phyloP scores from a whole-genome alignment of 208 protist genomes.

The Naegleria lovaniensis region DNA sequence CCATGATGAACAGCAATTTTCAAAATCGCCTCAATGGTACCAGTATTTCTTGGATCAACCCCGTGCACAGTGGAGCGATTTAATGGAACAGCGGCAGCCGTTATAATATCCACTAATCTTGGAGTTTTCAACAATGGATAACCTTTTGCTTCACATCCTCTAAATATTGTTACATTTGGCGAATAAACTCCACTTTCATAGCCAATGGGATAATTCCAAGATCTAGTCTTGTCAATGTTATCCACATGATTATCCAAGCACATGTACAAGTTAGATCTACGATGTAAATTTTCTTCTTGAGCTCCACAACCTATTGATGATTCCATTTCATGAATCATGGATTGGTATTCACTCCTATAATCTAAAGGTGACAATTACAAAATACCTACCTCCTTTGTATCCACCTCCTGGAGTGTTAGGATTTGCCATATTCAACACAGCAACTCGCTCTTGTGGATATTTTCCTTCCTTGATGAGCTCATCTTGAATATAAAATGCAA shows the following conservation, averaged over 20 bases:
- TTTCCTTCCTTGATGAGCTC: neutral
- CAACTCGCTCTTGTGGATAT: neutral
- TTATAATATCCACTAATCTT: neutral
- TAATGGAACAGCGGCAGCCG: conserved; percentile 20
- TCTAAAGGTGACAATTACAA: neutral
- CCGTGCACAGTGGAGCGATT: neutral
- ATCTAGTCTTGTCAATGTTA: neutral
- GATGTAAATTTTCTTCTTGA: conserved; percentile 37
- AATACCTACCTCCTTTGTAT: neutral
- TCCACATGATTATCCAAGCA: neutral
- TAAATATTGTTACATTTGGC: conserved; percentile 31
- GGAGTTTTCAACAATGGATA: conserved; percentile 29
- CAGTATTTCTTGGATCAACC: neutral
- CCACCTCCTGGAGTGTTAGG: conserved; percentile 18
- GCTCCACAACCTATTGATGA: neutral
- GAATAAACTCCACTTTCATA: conserved; percentile 26
- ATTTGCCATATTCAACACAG: conserved; percentile 33
- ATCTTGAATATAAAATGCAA: neutral
- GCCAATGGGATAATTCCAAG: conserved; percentile 27
- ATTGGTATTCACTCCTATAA: no score
- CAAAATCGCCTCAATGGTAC: conserved; percentile 21
- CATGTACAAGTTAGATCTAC: conserved; percentile 28
- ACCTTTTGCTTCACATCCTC: conserved; percentile 28
- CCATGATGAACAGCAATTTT: conserved; percentile 5
- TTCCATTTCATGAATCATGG: neutral